Percentiles rank a stretch among this genome's conserved stretches.
These are phyloP conservation scores for Kwoniella pini DNA, from an alignment of 768 basidiomycete species.

Conservation along the genomic window DNA sequence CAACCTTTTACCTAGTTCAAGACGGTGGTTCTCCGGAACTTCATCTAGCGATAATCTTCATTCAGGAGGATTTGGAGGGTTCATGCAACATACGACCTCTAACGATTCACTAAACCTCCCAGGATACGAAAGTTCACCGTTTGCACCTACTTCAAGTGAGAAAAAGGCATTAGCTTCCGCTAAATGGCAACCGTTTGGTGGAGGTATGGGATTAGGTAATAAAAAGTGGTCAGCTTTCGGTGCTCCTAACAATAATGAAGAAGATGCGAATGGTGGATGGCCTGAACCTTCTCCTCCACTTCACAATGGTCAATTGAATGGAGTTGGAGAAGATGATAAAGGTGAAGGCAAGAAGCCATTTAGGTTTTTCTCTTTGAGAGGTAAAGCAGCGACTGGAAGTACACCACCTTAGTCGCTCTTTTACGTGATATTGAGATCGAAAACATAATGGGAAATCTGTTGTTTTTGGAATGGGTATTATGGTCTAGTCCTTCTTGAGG, in stretches of 20 bases:
- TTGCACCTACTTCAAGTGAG: constrained; percentile 50
- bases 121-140: constrained; percentile 38
- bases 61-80: constrained; percentile 17
- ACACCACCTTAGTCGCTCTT: constrained; percentile 8
- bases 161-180: constrained; percentile 45
- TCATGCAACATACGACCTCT: constrained; percentile 36
- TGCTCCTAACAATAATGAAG: neutral
- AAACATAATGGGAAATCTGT: too few species aligned
- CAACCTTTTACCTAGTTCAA: constrained; percentile 28
- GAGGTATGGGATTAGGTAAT: neutral
- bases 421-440: neutral
- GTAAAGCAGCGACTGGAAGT: constrained; percentile 8
- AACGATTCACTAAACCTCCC: constrained; percentile 43
- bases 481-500: neutral
- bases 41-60: constrained; percentile 36
- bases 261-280: neutral
- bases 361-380: constrained; percentile 26
- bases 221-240: neutral
- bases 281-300: too few species aligned
- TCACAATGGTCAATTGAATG: too few species aligned
- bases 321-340: neutral
- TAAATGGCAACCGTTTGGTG: constrained; percentile 48
- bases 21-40: constrained; percentile 49
- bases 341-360: constrained; percentile 19
- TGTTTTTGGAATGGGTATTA: neutral